These are phyloP conservation scores for Colletotrichum gigasporum DNA, from an alignment of 2,329 filamentous ascomycete species.

Conservation along the genomic window DNA sequence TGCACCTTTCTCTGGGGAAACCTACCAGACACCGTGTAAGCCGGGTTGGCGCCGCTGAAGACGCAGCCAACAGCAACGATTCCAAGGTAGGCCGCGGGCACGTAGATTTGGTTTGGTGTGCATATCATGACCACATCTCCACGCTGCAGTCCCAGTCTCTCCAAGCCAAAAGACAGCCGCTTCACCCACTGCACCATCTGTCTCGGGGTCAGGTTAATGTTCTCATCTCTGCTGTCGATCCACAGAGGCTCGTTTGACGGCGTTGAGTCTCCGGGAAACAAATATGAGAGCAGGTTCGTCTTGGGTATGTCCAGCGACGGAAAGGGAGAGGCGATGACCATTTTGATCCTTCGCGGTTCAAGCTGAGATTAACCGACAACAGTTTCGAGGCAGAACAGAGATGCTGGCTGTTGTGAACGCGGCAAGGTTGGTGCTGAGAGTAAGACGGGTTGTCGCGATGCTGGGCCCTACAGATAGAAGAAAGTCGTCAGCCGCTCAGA, in stretches of 20 bases:
- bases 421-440: too few relatives aligned
- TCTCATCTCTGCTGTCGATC: slow-evolving; percentile 59
- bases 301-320: slow-evolving; percentile 53
- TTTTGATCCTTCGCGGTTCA: slow-evolving; percentile 35
- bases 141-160: slow-evolving; percentile 52
- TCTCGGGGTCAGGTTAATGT: slow-evolving; percentile 54
- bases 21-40: slow-evolving; percentile 58
- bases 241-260: slow-evolving; percentile 59
- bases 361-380: neutral
- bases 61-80: slow-evolving; percentile 61
- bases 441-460: too few relatives aligned
- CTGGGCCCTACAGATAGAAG: too few relatives aligned
- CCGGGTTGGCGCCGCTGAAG: slow-evolving; percentile 65
- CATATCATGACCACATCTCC: slow-evolving; percentile 64
- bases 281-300: slow-evolving; percentile 52
- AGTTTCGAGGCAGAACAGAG: too few relatives aligned
- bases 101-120: slow-evolving; percentile 63
- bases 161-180: slow-evolving; percentile 58
- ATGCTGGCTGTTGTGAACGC: too few relatives aligned
- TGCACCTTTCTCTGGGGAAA: slow-evolving; percentile 2
- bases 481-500: neutral
- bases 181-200: slow-evolving; percentile 61
- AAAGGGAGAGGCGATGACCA: slow-evolving; percentile 55
- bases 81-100: slow-evolving; percentile 63
- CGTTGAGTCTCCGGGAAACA: slow-evolving; percentile 41